Evolutionary conservation across 2,329 filamentous ascomycete genomes (phyloP).

Genomic region (Aspergillus phoenicis): DNA sequence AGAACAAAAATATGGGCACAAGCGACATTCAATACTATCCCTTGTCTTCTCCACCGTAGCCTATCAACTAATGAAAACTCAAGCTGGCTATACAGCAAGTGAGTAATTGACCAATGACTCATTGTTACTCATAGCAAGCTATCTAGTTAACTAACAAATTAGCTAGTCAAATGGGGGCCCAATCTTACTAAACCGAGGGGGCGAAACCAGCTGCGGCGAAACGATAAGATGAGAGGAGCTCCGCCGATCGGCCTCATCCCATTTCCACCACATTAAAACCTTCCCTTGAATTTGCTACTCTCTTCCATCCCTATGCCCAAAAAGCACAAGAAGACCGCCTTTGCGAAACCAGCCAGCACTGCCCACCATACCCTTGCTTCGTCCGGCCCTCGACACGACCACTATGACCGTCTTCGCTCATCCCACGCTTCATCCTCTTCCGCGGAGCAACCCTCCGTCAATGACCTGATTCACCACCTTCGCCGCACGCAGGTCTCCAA

Average conservation of each 20-base stretch:
- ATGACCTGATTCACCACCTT: conserved; percentile 51
- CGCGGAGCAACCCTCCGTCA: conserved; percentile 43
- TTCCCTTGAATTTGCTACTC: conserved; percentile 13
- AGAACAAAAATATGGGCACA: conserved; percentile 11
- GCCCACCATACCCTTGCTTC: conserved; percentile 44
- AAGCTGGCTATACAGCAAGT: too few species aligned
- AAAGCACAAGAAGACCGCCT: conserved; percentile 45
- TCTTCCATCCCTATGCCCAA: conserved; percentile 47
- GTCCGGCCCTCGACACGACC: conserved; percentile 26
- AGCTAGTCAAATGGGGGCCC: too few species aligned
- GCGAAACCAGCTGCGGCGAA: too few species aligned
- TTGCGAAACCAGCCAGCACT: conserved; percentile 44
- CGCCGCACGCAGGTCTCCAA: conserved; percentile 44
- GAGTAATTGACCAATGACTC: not conserved
- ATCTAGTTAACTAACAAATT: too few species aligned
- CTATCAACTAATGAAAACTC: too few species aligned
- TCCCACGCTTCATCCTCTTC: conserved; percentile 24
- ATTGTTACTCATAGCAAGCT: not conserved
- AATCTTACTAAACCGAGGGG: too few species aligned
- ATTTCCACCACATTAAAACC: conserved; percentile 7
- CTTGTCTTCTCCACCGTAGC: not conserved
- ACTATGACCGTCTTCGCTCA: conserved; percentile 31
- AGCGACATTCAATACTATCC: not conserved
- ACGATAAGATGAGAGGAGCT: conserved; percentile 2
- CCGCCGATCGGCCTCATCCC: conserved; percentile 7